Percentiles rank a stretch among this genome's conserved stretches.
Evolutionary conservation across 805 yeast genomes (phyloP).

Genomic region (Yamadazyma paraphyllophila): DNA sequence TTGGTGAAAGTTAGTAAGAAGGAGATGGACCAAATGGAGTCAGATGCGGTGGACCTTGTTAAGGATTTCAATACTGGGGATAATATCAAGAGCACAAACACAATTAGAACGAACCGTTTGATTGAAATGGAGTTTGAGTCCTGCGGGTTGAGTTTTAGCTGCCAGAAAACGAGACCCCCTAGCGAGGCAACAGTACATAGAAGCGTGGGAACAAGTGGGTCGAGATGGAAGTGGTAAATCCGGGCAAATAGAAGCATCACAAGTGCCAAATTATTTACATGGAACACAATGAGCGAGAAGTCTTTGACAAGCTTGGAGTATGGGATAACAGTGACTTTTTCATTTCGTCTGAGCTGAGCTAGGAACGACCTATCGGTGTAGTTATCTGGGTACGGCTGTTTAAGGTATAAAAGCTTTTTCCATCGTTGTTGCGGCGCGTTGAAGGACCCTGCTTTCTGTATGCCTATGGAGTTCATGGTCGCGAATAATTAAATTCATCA

Average conservation of each 20-base stretch:
- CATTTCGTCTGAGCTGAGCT: conserved; percentile 73
- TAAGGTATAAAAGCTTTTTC: conserved; percentile 82
- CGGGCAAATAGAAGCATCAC: conserved; percentile 71
- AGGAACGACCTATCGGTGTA: conserved; percentile 81
- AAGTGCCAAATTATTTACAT: conserved; percentile 59
- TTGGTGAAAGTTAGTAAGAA: conserved; percentile 75
- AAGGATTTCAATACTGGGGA: conserved; percentile 90
- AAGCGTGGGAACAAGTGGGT: conserved; percentile 43
- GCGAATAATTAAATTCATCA: not conserved
- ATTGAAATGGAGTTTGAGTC: conserved; percentile 19
- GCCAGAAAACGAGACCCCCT: conserved; percentile 32
- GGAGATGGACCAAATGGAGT: conserved; percentile 91
- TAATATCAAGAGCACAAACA: conserved; percentile 68
- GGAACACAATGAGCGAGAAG: conserved; percentile 64
- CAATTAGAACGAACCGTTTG: conserved; percentile 68
- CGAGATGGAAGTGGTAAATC: conserved; percentile 49
- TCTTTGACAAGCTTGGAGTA: conserved; percentile 66
- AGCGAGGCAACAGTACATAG: conserved; percentile 25
- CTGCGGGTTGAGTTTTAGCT: conserved; percentile 7
- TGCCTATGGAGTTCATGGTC: conserved; percentile 11
- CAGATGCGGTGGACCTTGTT: conserved; percentile 85
- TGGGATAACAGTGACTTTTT: conserved; percentile 68
- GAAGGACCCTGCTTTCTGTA: conserved; percentile 2
- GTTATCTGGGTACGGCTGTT: conserved; percentile 88
- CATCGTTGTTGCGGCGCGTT: conserved; percentile 45